Percentiles rank a stretch among this genome's conserved stretches.
phyloP scores from a whole-genome alignment of 2,329 filamentous ascomycete species.

The Nigrospora oryzae region DNA sequence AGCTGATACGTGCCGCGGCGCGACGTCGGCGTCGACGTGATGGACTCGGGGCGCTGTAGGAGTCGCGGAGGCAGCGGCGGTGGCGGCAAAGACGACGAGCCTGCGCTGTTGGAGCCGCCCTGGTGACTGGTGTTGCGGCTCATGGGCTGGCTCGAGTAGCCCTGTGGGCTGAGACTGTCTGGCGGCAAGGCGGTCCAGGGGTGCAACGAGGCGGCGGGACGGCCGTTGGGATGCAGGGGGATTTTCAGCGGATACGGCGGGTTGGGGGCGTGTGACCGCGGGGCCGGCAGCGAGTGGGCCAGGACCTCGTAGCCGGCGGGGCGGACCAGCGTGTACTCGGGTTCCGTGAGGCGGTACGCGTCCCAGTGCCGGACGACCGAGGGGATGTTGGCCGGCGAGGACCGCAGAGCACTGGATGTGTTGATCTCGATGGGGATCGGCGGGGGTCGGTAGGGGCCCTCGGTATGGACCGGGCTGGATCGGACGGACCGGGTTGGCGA shows the following conservation, averaged over 20 bases:
- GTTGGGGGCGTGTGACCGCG: conserved; percentile 3
- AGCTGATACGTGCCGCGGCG: conserved; percentile 1
- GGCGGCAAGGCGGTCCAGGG: conserved; percentile 13
- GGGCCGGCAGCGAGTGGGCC: conserved; percentile 12
- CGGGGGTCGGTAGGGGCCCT: conserved; percentile 17
- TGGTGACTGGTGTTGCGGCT: conserved; percentile 35
- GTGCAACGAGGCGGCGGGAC: conserved; percentile 10
- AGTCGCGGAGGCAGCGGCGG: too few species aligned
- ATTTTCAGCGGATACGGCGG: conserved; percentile 13
- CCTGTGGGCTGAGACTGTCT: conserved; percentile 15
- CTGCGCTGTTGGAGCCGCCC: conserved; percentile 18
- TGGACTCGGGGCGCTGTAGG: conserved; percentile 2
- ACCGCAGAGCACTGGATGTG: conserved; percentile 1
- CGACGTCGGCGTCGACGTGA: conserved; percentile 1
- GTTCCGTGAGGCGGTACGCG: conserved; percentile 1
- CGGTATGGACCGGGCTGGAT: conserved; percentile 16
- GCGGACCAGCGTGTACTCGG: conserved; percentile 4
- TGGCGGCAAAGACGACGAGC: conserved; percentile 8
- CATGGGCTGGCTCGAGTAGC: conserved; percentile 43
- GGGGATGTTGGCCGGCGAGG: conserved; percentile 8
- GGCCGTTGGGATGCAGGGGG: conserved; percentile 9
- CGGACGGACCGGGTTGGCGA: conserved; percentile 8
- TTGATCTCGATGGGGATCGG: conserved; percentile 11
- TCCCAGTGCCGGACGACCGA: conserved; percentile 6
- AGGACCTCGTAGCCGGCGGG: conserved; percentile 5